phyloP scores from a whole-genome alignment of 176 grass and related monocot species.

The Typha latifolia region DNA sequence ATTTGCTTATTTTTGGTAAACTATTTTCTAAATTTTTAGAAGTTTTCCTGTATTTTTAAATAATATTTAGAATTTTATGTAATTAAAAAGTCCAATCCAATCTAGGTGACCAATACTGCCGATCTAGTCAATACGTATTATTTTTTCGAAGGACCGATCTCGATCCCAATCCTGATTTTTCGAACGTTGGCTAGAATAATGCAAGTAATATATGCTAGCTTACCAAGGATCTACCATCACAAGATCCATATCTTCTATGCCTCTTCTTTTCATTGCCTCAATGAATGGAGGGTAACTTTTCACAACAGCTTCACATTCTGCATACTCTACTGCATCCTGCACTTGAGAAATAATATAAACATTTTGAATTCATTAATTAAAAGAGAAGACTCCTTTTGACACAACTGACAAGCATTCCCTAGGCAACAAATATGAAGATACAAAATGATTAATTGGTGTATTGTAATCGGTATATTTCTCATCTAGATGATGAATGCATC shows the following conservation, averaged over 20 bases:
- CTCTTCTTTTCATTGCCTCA: conserved; percentile 99
- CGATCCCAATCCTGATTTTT: too few species aligned
- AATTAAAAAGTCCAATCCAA: too few species aligned
- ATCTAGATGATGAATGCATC: too few species aligned
- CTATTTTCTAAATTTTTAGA: too few species aligned
- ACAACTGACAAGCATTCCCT: neutral
- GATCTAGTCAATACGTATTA: too few species aligned
- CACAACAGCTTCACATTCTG: conserved; percentile 94
- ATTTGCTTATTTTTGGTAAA: too few species aligned
- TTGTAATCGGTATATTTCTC: too few species aligned
- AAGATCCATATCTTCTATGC: conserved; percentile 98
- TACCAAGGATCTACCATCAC: conserved; percentile 99
- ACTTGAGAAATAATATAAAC: conserved; percentile 23
- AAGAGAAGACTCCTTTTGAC: neutral
- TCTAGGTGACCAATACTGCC: too few species aligned
- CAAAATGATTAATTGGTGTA: too few species aligned
- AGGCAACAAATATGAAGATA: neutral
- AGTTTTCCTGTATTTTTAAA: too few species aligned
- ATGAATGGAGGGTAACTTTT: conserved; percentile 92
- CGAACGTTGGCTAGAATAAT: neutral
- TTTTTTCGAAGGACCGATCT: too few species aligned
- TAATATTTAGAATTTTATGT: too few species aligned
- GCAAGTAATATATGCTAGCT: conserved; percentile 1
- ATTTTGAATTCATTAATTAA: neutral
- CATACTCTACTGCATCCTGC: conserved; percentile 97